These are phyloP conservation scores for Trypanosoma mega DNA, from an alignment of 208 protist genomes.

Conservation along the genomic window DNA sequence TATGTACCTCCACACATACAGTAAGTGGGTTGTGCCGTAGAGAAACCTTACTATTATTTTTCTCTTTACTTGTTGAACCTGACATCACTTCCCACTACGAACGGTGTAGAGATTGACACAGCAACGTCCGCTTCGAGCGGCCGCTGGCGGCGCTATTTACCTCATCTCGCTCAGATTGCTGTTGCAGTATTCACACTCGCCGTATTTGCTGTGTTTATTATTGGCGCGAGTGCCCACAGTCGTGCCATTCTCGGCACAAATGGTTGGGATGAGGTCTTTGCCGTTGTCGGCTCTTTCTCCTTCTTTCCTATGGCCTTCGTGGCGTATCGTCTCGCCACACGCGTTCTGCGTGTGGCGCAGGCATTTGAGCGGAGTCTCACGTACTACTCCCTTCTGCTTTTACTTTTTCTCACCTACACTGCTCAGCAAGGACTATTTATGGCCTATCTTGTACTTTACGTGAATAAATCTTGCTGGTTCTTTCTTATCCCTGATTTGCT, in stretches of 20 bases:
- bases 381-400: constrained; percentile 3
- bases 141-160: neutral
- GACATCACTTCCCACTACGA: no score
- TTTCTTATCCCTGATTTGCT: constrained; percentile 19
- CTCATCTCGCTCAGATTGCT: neutral
- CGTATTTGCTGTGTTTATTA: constrained; percentile 15
- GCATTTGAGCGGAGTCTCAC: neutral
- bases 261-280: constrained; percentile 27
- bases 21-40: no score
- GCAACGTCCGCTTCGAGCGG: neutral
- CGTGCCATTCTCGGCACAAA: neutral
- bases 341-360: neutral
- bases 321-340: neutral
- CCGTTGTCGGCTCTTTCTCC: constrained; percentile 15
- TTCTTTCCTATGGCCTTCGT: constrained; percentile 1
- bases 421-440: constrained; percentile 14
- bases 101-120: no score
- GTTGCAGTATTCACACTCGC: neutral
- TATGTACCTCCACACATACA: neutral
- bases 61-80: no score
- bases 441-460: constrained; percentile 16
- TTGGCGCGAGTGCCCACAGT: constrained; percentile 7
- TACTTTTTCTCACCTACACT: constrained; percentile 12
- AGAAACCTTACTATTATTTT: no score
- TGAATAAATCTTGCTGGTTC: constrained; percentile 4